Evolutionary conservation across 192 early-diverging fungal genomes (phyloP).

Genomic region (Coemansia furcata): DNA sequence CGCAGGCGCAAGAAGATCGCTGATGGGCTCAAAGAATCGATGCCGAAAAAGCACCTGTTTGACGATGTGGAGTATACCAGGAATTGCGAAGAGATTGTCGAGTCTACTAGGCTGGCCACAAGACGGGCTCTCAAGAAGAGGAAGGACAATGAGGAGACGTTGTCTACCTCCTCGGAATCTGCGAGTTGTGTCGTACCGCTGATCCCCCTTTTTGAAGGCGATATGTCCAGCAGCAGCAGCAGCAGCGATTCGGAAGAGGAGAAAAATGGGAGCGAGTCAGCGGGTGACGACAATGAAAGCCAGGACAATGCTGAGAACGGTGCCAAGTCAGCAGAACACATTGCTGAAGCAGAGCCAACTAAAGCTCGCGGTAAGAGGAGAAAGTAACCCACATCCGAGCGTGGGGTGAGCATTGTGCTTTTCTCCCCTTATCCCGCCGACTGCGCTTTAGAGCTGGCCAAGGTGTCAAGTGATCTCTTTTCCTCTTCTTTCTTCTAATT

Average conservation of each 20-base stretch:
- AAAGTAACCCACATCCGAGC: neutral
- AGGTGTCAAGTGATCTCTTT: neutral
- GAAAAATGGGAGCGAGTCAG: neutral
- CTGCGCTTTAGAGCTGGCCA: neutral
- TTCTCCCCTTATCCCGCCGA: neutral
- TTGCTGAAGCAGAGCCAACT: neutral
- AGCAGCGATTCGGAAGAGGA: conserved; percentile 7
- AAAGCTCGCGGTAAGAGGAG: neutral
- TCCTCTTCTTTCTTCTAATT: neutral
- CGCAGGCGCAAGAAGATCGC: conserved; percentile 88
- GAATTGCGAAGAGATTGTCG: conserved; percentile 64
- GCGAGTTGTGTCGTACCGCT: conserved; percentile 6
- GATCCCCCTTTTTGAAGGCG: conserved; percentile 38
- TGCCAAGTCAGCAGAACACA: neutral
- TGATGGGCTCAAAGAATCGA: conserved; percentile 63
- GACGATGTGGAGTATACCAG: conserved; percentile 77
- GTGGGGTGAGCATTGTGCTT: neutral
- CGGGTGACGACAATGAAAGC: neutral
- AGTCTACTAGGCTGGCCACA: conserved; percentile 61
- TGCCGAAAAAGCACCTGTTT: conserved; percentile 74
- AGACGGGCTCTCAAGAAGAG: conserved; percentile 22
- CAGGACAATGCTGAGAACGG: neutral
- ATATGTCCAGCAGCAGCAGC: conserved; percentile 12
- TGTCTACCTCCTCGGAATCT: neutral
- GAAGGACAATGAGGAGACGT: neutral